Evolutionary conservation across 805 yeast species (phyloP), one percentile per base, ranked within the genome.

Genomic region (Clavispora fructus): DNA sequence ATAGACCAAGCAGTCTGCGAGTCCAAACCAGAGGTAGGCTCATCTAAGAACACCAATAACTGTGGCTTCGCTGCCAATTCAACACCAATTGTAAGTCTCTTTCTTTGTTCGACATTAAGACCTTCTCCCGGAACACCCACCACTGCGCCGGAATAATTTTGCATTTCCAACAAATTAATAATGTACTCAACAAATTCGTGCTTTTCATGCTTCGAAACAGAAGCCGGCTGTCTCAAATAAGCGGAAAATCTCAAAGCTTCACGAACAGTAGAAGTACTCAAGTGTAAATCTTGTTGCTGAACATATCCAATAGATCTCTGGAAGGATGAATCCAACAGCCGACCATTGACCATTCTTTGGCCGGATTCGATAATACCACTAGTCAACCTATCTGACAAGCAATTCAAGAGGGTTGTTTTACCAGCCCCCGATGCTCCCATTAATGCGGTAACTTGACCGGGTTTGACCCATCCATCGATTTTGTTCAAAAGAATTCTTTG

Each of bases 391-490:
- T 52, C 56, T 8, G 61, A 61, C 47, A 73, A 70, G 47, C 73
- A 55, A 47, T 74, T 74, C 46, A 73, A 56, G 31, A 73, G 57
- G 33, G 77, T 73, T 13, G 78, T 72, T 54, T 73, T 73, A 44
- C 78, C 78, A 39, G 71, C 65, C 40, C 78, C 78, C 8, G 75
- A 68, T 17, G 77, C 72, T 10, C 78, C 78, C 85, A 81, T 80
- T 43, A 82, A 65, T 5, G 94, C 94, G 43, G 92, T 86, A 59
- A 86, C 68, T 40, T 89, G 84, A 50, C 78, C 87, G 35, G 64
- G 64, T 58, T 83, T 80, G 16, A 41, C 44, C 44, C 44, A 41
- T 5, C 44, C 44, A 14, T 41, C 44, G 16, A 41, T 19, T 3
- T 16, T 23, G 27, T 41, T 31, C 40, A 41, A 41, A 17, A 41